A percentile compares a stretch with the other conserved stretches of the same genome.
phyloP scores from a whole-genome alignment of 2,329 filamentous ascomycete species.

The Didymella glomerata region DNA sequence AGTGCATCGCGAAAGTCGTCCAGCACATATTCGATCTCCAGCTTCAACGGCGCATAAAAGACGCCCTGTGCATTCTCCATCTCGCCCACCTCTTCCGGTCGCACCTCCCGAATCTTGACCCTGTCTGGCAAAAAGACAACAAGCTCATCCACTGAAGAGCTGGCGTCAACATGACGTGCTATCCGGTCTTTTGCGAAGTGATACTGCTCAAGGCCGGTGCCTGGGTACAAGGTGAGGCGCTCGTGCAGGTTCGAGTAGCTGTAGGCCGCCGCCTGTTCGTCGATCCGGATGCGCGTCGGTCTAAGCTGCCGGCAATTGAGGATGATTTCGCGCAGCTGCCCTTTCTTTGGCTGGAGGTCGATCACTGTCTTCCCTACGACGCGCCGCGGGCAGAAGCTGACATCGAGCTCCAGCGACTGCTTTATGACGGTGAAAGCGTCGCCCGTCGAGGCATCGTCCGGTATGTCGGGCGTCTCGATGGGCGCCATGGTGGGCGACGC shows the following conservation, averaged over 20 bases:
- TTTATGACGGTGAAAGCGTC: slow-evolving; percentile 70
- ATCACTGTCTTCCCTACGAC: slow-evolving; percentile 84
- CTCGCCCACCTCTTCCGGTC: slow-evolving; percentile 57
- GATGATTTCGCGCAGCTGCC: slow-evolving; percentile 63
- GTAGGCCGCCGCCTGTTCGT: slow-evolving; percentile 50
- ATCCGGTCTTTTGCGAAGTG: slow-evolving; percentile 76
- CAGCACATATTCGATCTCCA: slow-evolving; percentile 80
- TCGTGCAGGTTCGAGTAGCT: slow-evolving; percentile 72
- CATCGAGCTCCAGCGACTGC: slow-evolving; percentile 87
- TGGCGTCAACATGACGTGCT: slow-evolving; percentile 63
- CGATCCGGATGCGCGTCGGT: slow-evolving; percentile 61
- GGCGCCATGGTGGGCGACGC: slow-evolving; percentile 42
- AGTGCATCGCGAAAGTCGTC: slow-evolving; percentile 82
- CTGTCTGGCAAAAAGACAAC: slow-evolving; percentile 66
- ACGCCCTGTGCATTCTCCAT: slow-evolving; percentile 37
- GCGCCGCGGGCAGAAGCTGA: slow-evolving; percentile 80
- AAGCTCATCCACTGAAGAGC: slow-evolving; percentile 62
- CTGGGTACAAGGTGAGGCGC: slow-evolving; percentile 68
- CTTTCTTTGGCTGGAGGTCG: slow-evolving; percentile 72
- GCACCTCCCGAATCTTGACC: slow-evolving; percentile 69
- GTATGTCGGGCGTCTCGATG: slow-evolving; percentile 41
- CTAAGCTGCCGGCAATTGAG: slow-evolving; percentile 71
- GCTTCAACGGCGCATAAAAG: slow-evolving; percentile 65
- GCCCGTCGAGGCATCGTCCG: slow-evolving; percentile 43
- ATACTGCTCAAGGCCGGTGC: slow-evolving; percentile 74